phyloP scores from a whole-genome alignment of 768 basidiomycete species.

The Lactifluus volemus region DNA sequence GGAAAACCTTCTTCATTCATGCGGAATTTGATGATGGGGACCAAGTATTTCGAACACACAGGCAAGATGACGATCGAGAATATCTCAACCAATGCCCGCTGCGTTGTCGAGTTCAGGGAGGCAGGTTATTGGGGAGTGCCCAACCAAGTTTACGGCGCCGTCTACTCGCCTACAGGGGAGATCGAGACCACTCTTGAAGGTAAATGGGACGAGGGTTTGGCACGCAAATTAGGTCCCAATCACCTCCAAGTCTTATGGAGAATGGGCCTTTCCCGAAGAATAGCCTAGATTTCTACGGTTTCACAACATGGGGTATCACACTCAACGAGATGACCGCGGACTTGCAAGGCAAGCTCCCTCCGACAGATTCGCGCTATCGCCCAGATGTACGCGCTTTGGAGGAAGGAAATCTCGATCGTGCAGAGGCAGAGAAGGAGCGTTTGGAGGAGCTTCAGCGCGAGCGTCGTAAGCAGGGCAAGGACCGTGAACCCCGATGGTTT shows the following conservation, averaged over 20 bases:
- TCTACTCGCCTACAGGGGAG: conserved; percentile 46
- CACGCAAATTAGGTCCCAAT: conserved; percentile 56
- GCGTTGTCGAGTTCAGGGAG: conserved; percentile 79
- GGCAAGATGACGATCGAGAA: conserved; percentile 75
- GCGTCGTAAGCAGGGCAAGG: conserved; percentile 51
- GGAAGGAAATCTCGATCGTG: conserved; percentile 59
- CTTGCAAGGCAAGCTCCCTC: conserved; percentile 53
- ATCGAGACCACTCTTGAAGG: conserved; percentile 64
- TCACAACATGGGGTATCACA: conserved; percentile 70
- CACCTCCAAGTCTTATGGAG: conserved; percentile 76
- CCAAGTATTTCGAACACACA: conserved; percentile 82
- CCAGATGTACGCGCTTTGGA: conserved; percentile 81
- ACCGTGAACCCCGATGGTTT: conserved; percentile 68
- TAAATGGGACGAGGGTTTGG: conserved; percentile 81
- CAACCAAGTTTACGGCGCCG: conserved; percentile 59
- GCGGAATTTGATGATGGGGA: conserved; percentile 83
- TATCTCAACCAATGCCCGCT: conserved; percentile 42
- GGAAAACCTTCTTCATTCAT: conserved; percentile 83
- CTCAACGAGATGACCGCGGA: conserved; percentile 73
- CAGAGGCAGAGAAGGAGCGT: conserved; percentile 62
- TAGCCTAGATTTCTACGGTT: conserved; percentile 67
- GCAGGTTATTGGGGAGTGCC: conserved; percentile 75
- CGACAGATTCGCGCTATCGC: conserved; percentile 74
- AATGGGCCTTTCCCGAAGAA: conserved; percentile 64
- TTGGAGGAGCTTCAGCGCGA: conserved; percentile 74